Evolutionary conservation across 139 green algal species (phyloP).

Genomic region (Asterochloris sp.): DNA sequence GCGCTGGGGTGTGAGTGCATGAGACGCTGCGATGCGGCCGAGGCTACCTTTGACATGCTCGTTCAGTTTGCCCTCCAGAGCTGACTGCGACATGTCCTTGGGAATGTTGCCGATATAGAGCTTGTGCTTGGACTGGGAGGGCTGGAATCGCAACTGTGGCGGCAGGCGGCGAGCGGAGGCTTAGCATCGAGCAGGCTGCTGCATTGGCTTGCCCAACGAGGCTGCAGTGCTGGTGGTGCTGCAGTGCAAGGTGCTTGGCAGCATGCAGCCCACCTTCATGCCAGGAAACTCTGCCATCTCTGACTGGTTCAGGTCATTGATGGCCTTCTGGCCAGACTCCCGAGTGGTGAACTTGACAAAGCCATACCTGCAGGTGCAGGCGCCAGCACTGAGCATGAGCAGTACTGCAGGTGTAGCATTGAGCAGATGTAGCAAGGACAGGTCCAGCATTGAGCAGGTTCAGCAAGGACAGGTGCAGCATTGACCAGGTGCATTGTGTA

Average conservation of each 20-base stretch:
- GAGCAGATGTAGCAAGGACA: too few species aligned
- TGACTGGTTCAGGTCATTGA: conserved; percentile 48
- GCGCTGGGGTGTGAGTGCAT: not conserved
- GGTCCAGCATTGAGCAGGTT: too few species aligned
- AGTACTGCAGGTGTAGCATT: too few species aligned
- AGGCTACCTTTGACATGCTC: conserved; percentile 32
- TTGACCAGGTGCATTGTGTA: not conserved
- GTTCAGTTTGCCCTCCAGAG: conserved; percentile 32
- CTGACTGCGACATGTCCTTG: conserved; percentile 49
- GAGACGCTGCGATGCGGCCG: conserved; percentile 1
- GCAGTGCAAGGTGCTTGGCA: not conserved
- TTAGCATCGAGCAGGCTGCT: conserved; percentile 1
- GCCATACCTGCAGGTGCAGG: conserved; percentile 48
- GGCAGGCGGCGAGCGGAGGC: conserved; percentile 1
- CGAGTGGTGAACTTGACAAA: conserved; percentile 71
- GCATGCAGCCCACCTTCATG: conserved; percentile 38
- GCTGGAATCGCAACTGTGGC: conserved; percentile 49
- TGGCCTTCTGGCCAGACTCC: conserved; percentile 48
- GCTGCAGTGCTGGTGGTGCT: not conserved
- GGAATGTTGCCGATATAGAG: conserved; percentile 87
- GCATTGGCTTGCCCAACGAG: not conserved
- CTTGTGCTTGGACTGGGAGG: conserved; percentile 77
- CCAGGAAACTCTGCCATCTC: conserved; percentile 61
- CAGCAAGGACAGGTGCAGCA: too few species aligned
- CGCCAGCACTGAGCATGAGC: too few species aligned